A percentile compares a stretch with the other conserved stretches of the same genome.
phyloP scores from a whole-genome alignment of 768 basidiomycete genomes.

The Hortiboletus campestris region DNA sequence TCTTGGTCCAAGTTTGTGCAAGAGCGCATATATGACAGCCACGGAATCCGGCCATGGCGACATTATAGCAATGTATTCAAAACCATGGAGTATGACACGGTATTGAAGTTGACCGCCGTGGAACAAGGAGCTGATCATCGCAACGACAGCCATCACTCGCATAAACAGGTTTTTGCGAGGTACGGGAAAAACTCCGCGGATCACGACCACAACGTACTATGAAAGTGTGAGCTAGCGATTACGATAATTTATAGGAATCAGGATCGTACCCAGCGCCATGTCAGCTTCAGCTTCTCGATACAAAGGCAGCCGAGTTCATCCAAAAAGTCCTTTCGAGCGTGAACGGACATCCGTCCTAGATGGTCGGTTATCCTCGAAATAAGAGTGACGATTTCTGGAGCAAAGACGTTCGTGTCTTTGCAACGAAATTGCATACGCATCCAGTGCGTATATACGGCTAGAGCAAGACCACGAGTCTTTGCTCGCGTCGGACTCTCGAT shows the following conservation, averaged over 20 bases:
- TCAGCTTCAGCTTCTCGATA: slow-evolving; percentile 10
- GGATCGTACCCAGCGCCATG: slow-evolving; percentile 17
- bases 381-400: slow-evolving; percentile 4
- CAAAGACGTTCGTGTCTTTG: slow-evolving; percentile 6
- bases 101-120: slow-evolving; percentile 8
- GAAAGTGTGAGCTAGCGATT: neutral
- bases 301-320: slow-evolving; percentile 10
- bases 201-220: slow-evolving; percentile 8
- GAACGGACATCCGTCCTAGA: slow-evolving; percentile 7
- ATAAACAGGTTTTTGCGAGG: slow-evolving; percentile 10
- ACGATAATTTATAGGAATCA: neutral
- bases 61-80: slow-evolving; percentile 14
- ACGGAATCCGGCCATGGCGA: slow-evolving; percentile 19
- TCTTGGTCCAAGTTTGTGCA: slow-evolving; percentile 17
- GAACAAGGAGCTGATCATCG: slow-evolving; percentile 17
- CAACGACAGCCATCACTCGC: slow-evolving; percentile 14
- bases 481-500: slow-evolving; percentile 9
- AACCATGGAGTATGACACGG: slow-evolving; percentile 1
- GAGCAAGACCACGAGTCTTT: slow-evolving; percentile 11
- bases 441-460: slow-evolving; percentile 14
- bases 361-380: slow-evolving; percentile 2
- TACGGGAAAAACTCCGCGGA: neutral
- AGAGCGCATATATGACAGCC: slow-evolving; percentile 10
- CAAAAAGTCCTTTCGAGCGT: slow-evolving; percentile 7
- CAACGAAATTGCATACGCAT: slow-evolving; percentile 11